Evolutionary conservation across 768 basidiomycete species (phyloP).

Genomic region (Suillus brevipes): DNA sequence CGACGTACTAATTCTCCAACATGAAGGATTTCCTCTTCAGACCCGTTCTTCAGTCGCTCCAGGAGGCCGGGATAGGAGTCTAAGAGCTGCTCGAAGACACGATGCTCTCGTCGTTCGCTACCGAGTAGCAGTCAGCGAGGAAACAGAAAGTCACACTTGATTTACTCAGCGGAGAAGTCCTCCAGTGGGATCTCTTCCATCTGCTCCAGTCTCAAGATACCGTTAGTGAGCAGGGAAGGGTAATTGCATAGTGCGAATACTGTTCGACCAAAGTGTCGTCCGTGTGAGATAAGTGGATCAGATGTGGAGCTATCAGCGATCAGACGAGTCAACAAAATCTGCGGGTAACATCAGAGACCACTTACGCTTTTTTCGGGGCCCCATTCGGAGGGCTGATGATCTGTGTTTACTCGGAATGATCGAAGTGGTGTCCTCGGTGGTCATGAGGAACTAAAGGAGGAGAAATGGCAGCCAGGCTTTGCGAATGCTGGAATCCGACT

Average conservation of each 20-base stretch:
- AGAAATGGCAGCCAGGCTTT: background rate
- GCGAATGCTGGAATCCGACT: no score
- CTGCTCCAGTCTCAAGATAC: slow-evolving; percentile 11
- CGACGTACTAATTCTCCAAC: no score
- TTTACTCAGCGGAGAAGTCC: background rate
- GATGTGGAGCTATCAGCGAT: no score
- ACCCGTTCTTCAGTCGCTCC: no score
- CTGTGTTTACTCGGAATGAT: background rate
- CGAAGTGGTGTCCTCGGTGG: background rate
- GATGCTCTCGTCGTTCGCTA: no score
- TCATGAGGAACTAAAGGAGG: background rate
- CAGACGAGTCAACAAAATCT: background rate
- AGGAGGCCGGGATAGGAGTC: no score
- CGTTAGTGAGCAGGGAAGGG: slow-evolving; percentile 15
- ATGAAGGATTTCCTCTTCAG: no score
- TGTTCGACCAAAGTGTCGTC: slow-evolving; percentile 15
- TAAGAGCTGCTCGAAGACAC: no score
- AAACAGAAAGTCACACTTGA: no score
- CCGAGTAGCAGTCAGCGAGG: no score
- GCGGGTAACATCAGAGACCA: background rate
- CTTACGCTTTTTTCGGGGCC: slow-evolving; percentile 16
- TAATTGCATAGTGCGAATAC: slow-evolving; percentile 16
- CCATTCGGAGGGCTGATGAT: slow-evolving; percentile 13
- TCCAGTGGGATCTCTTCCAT: slow-evolving; percentile 4
- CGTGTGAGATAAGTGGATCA: slow-evolving; percentile 11